Evolutionary conservation across 306 rosid genomes (phyloP).

Genomic region (Pueraria montana): DNA sequence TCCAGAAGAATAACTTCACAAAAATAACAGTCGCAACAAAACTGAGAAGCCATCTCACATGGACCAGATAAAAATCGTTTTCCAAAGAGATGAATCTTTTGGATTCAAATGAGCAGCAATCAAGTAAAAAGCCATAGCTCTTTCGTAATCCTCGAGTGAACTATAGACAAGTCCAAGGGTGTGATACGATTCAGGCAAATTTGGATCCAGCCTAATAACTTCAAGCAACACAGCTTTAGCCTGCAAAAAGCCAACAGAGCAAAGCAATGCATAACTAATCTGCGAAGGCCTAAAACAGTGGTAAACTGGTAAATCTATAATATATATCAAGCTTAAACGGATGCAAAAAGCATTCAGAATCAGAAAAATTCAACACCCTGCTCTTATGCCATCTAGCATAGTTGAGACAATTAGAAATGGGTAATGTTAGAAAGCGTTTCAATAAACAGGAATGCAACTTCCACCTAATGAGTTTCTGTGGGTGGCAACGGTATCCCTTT

Average conservation of each 20-base stretch:
- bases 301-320: conserved; percentile 24
- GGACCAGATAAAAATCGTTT: conserved; percentile 71
- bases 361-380: conserved; percentile 20
- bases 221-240: conserved; percentile 71
- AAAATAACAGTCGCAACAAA: conserved; percentile 43
- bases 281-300: not conserved
- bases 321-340: conserved; percentile 25
- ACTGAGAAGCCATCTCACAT: conserved; percentile 61
- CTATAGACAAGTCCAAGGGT: conserved; percentile 80
- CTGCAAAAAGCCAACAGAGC: conserved; percentile 58
- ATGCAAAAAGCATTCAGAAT: conserved; percentile 38
- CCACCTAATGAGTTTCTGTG: not conserved
- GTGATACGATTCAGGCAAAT: conserved; percentile 84
- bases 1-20: conserved; percentile 41
- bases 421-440: conserved; percentile 15
- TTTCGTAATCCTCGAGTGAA: conserved; percentile 64
- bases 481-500: conserved; percentile 10
- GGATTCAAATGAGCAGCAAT: conserved; percentile 84
- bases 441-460: conserved; percentile 27
- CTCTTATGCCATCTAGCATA: conserved; percentile 12
- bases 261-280: conserved; percentile 32
- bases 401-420: conserved; percentile 7
- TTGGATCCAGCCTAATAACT: conserved; percentile 79
- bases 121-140: conserved; percentile 79
- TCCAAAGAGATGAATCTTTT: conserved; percentile 80